Evolutionary conservation across 805 yeast genomes (phyloP), one percentile per base, ranked within the genome.

Genomic region (Kuraishia floccosa): DNA sequence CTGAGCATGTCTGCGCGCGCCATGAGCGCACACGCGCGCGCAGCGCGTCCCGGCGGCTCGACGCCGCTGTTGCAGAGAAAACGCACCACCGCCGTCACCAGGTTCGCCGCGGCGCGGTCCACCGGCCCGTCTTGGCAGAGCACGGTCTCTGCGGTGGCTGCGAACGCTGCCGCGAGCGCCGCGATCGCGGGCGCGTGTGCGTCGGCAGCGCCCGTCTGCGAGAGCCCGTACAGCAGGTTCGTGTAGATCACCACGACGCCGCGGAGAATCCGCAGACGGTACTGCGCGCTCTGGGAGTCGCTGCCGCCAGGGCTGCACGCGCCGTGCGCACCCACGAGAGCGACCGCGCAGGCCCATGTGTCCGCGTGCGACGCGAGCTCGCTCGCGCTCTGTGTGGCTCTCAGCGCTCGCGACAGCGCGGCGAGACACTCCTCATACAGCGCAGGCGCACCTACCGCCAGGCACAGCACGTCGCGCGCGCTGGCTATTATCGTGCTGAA

Each of bases 261-360:
- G 7, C 28, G 28, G 9, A 25, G 19, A 6, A 25, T 8, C 7
- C 28, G 16, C 16, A 25, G 18, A 8, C 26, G 26, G 8, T n/a
- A 11, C 6, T n/a, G 11, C 26, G 26, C 11, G 12, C 11, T 12
- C 12, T 7, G 12, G 12, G 8, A 25, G 18, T 25, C 18, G 18
- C 60, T 6, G 42, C 49, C 5, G 34, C 40, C 7, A 8, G 14
- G 19, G 9, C 6, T 19, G 18, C 17, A 15, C 18, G 18, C 28
- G 5, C 19, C 7, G 12, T 15, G n/a, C 6, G 17, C 9, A 17
- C 14, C 16, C 16, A 25, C 28, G 18, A 15, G 17, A 9, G 19
- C 17, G 9, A 25, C n/a, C 6, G n/a, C 9, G 28, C 19, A 25
- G 7, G 17, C 7, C 7, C 16, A 15, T n/a, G 9, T 19, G 7